Conservation (phyloP, 768 basidiomycete genomes). For the Tylopilus felleus region DNA sequence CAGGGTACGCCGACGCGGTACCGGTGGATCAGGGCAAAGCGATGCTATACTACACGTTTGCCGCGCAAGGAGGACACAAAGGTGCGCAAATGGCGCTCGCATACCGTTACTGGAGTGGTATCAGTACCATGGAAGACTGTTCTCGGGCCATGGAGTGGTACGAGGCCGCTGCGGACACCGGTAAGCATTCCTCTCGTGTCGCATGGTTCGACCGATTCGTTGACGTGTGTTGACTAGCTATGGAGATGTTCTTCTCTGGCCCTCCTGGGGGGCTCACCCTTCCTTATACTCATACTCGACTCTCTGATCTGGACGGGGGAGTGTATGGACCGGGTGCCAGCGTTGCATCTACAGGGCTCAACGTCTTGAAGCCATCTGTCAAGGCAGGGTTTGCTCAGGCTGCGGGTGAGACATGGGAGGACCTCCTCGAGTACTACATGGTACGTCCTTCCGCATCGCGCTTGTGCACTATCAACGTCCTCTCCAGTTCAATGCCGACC, state of each 20-base stretch:
- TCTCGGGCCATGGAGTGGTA: conserved; percentile 84
- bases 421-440: conserved; percentile 88
- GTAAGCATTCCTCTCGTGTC: conserved; percentile 41
- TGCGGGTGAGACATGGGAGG: conserved; percentile 92
- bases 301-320: conserved; percentile 90
- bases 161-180: conserved; percentile 81
- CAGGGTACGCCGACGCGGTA: conserved; percentile 69
- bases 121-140: conserved; percentile 87
- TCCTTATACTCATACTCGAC: conserved; percentile 71
- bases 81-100: conserved; percentile 91
- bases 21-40: conserved; percentile 75
- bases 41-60: conserved; percentile 90
- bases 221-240: conserved; percentile 46
- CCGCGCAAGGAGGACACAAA: conserved; percentile 82
- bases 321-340: conserved; percentile 95
- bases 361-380: conserved; percentile 69
- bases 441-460: conserved; percentile 37
- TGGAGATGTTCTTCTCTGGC: conserved; percentile 75
- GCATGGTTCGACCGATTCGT: neutral
- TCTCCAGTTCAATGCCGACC: conserved; percentile 87
- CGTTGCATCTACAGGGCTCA: conserved; percentile 82
- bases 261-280: conserved; percentile 90
- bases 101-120: conserved; percentile 94
- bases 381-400: conserved; percentile 79
- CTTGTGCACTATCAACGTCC: neutral